phyloP scores from a whole-genome alignment of 176 grass and related monocot species.

The Elymus sibiricus region DNA sequence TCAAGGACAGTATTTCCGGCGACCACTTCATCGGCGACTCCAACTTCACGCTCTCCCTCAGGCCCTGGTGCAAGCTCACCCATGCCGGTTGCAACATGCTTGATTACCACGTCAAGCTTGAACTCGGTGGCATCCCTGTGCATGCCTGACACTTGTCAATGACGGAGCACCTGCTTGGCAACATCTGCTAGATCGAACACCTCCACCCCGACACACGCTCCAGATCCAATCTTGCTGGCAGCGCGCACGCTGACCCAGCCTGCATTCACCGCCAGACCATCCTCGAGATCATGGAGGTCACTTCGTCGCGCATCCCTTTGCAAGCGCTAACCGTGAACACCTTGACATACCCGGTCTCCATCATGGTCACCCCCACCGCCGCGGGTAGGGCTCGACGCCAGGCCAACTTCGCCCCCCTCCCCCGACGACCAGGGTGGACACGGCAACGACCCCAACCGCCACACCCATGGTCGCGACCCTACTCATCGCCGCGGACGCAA shows the following conservation, averaged over 20 bases:
- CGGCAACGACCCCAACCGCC: too few relatives aligned
- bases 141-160: background rate
- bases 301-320: too few relatives aligned
- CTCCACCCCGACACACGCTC: background rate
- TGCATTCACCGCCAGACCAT: background rate
- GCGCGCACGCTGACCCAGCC: background rate
- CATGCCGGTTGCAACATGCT: background rate
- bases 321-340: background rate
- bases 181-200: background rate
- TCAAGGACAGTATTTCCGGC: background rate
- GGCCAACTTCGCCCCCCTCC: too few relatives aligned
- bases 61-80: background rate
- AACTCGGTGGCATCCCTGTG: background rate
- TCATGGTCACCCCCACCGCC: background rate
- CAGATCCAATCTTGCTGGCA: background rate
- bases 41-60: background rate
- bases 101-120: background rate
- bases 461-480: too few relatives aligned
- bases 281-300: background rate
- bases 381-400: too few relatives aligned
- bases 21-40: background rate
- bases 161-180: background rate
- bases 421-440: too few relatives aligned
- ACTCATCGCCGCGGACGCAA: too few relatives aligned
- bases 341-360: background rate